phyloP scores from a whole-genome alignment of 1,284 basidiomycete genomes.

The Malassezia yamatoensis region DNA sequence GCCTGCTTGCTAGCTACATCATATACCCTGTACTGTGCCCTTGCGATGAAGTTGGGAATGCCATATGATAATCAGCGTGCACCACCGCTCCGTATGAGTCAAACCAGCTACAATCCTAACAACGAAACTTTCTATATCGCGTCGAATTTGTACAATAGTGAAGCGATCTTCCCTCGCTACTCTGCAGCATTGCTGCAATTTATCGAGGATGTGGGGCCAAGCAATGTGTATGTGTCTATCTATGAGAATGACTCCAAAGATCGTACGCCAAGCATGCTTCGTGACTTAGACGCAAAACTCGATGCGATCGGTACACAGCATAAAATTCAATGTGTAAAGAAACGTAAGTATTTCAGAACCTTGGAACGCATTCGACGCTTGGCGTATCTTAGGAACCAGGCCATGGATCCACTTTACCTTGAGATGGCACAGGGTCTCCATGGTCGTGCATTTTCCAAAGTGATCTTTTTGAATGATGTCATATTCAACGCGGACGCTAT shows the following conservation, averaged over 20 bases:
- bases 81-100: neutral
- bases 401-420: conserved; percentile 26
- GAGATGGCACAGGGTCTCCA: conserved; percentile 10
- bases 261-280: conserved; percentile 50
- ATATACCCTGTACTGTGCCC: neutral
- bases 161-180: conserved; percentile 29
- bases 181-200: conserved; percentile 19
- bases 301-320: conserved; percentile 5
- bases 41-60: neutral
- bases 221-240: conserved; percentile 56
- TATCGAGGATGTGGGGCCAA: conserved; percentile 49
- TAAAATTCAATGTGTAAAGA: neutral
- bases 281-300: conserved; percentile 48
- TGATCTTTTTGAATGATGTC: conserved; percentile 38
- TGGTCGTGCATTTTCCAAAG: conserved; percentile 19
- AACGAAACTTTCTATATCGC: conserved; percentile 27
- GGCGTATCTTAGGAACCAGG: conserved; percentile 28
- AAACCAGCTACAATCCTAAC: neutral
- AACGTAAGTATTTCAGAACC: conserved; percentile 15
- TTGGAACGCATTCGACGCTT: conserved; percentile 25
- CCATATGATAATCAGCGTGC: neutral
- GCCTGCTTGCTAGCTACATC: neutral
- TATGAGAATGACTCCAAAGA: conserved; percentile 56
- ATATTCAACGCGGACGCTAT: conserved; percentile 28
- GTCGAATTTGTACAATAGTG: conserved; percentile 34